Evolutionary conservation across 441 rosid species (phyloP).

Genomic region (Geranium incanum): DNA sequence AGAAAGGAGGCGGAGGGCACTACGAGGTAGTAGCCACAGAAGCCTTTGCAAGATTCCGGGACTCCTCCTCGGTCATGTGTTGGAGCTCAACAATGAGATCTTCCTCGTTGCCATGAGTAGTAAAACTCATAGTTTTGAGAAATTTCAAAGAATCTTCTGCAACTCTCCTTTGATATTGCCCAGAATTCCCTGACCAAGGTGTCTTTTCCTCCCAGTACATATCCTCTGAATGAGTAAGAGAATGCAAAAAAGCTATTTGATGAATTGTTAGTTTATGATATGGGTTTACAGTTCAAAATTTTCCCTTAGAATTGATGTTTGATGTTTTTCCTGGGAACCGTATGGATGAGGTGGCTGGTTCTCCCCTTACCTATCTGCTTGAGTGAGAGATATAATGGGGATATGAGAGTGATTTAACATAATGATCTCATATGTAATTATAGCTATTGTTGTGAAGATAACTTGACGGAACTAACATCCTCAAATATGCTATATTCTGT

Average conservation of each 20-base stretch:
- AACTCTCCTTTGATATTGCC: background rate
- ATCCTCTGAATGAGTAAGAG: background rate
- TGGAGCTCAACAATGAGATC: no score
- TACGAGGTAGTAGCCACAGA: no score
- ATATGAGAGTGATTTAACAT: no score
- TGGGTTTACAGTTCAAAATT: background rate
- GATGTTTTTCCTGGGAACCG: background rate
- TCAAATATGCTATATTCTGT: constrained; percentile 13
- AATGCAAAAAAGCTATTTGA: background rate
- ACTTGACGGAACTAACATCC: background rate
- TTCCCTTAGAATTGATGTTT: background rate
- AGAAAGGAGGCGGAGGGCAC: no score
- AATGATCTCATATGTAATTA: no score
- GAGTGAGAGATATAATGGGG: background rate
- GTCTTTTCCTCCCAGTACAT: background rate
- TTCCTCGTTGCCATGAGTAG: no score
- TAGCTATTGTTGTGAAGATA: background rate
- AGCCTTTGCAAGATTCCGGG: no score
- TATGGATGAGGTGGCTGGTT: background rate
- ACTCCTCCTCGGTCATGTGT: no score
- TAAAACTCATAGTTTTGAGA: no score
- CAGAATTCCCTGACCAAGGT: background rate
- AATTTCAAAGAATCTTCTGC: no score
- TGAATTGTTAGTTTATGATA: background rate
- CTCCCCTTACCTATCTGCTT: background rate